Evolutionary conservation across 129 eudicot genomes (phyloP).

Genomic region (Escallonia rubra): DNA sequence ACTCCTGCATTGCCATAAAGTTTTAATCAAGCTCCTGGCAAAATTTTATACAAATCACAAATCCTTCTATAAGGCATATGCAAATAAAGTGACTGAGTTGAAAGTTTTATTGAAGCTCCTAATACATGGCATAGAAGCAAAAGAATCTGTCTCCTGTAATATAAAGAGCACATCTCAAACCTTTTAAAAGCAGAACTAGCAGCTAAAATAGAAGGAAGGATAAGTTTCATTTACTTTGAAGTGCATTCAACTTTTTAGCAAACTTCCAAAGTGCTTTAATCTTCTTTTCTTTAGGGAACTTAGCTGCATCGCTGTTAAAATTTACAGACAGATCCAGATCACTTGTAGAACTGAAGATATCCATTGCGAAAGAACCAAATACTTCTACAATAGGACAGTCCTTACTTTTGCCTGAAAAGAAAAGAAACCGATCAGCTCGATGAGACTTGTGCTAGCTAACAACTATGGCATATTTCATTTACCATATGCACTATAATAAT

Average conservation of each 20-base stretch:
- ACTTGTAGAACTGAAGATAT: conserved; percentile 73
- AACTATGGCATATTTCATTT: neutral
- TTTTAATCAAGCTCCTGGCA: no score
- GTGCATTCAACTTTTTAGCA: conserved; percentile 64
- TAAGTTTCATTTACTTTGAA: conserved; percentile 52
- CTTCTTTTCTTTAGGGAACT: conserved; percentile 55
- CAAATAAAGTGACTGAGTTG: conserved; percentile 2
- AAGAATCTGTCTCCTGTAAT: neutral
- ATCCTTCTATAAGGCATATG: no score
- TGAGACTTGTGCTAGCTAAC: neutral
- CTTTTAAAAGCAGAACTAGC: neutral
- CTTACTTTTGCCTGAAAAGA: conserved; percentile 38
- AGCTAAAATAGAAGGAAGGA: conserved; percentile 8
- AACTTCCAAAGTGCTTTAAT: conserved; percentile 80
- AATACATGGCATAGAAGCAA: neutral
- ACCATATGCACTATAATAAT: neutral
- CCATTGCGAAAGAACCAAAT: conserved; percentile 94
- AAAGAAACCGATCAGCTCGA: neutral
- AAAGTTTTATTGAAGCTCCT: neutral
- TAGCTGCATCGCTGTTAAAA: conserved; percentile 33
- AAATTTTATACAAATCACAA: no score
- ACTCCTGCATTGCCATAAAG: no score
- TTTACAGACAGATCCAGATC: conserved; percentile 92
- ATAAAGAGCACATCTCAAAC: conserved; percentile 1
- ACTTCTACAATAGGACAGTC: conserved; percentile 65